phyloP scores from a whole-genome alignment of 352 stramenopile genomes.

The Aphanomyces cochlioides region DNA sequence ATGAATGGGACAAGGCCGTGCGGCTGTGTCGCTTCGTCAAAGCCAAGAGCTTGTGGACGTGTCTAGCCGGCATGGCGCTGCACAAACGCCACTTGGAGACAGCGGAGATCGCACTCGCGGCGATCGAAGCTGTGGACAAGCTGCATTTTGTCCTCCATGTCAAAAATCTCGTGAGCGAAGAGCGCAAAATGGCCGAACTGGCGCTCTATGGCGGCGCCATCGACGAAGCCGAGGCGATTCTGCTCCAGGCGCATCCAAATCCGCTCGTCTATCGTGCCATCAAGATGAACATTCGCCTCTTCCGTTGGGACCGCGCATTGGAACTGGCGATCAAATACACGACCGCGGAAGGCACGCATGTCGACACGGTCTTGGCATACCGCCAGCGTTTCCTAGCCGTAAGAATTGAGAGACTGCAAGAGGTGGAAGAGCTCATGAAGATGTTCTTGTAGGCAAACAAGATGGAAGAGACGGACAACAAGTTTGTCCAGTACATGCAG shows the following conservation, averaged over 20 bases:
- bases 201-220: conserved; percentile 73
- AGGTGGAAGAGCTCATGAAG: background rate
- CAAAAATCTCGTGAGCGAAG: conserved; percentile 76
- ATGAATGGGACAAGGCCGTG: conserved; percentile 90
- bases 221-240: conserved; percentile 90
- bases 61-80: conserved; percentile 86
- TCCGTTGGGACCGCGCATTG: conserved; percentile 85
- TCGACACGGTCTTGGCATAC: conserved; percentile 89
- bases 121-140: conserved; percentile 90
- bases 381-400: conserved; percentile 78
- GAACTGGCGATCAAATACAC: conserved; percentile 89
- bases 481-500: conserved; percentile 84
- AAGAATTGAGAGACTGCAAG: background rate
- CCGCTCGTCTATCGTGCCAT: conserved; percentile 90
- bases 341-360: conserved; percentile 72
- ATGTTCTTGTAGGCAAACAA: conserved; percentile 49
- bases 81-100: conserved; percentile 85
- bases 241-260: conserved; percentile 84
- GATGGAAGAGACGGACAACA: conserved; percentile 82
- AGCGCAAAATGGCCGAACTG: conserved; percentile 85
- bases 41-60: conserved; percentile 86
- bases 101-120: conserved; percentile 88
- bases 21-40: conserved; percentile 90
- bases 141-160: conserved; percentile 90
- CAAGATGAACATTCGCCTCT: conserved; percentile 90